Base-by-base conservation (phyloP, 148 eudicot species). In the Cornus florida region DNA sequence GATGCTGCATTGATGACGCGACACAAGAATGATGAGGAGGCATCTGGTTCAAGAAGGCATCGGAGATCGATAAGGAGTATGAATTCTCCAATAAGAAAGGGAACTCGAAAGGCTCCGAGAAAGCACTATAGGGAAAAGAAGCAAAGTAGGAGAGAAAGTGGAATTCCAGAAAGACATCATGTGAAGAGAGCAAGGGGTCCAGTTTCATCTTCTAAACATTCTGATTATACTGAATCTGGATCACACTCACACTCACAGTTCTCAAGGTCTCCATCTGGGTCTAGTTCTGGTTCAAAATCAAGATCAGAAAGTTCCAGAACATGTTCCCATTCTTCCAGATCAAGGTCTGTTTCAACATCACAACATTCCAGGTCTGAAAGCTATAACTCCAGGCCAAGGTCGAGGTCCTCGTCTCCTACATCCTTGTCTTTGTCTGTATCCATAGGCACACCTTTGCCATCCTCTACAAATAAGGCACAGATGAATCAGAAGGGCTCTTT, bases 381-480 rank as follows among this genome's bases (percentile, higher is more conserved):
- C 5, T 53, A 12, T 12, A 53, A 53, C 4, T 53, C 59, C 59
- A 53, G 59, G 59, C 19, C 59, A 53, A 53, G 59, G 59, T 53
- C 59, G 59, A 74, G 84, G 69, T 79, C 88, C 77, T 77, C 83
- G 66, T 82, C 90, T 35, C 83, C 77, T 59, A 70, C 76, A 20
- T 84, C 84, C 12, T 71, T 81, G 62, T 83, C 89, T 70, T 78
- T 72, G 50, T 81, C 83, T 79, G 78, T 71, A 60, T 86, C 88
- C 20, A 67, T 81, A 14, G 84, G 73, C 69, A 71, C 20, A 65
- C 71, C 81, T 78, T 73, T 78, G 50, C 67, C 85, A 59, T 73
- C 86, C 67, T 82, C 86, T 77, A 86, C 59, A 75, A 76, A 79
- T 70, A 79, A 82, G 66, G 65, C 48, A 35, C 78, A 79, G 19